A percentile compares a stretch with the other conserved stretches of the same genome.
Conservation (phyloP, 164 flowering plant species). For the Umbilicus rupestris region DNA sequence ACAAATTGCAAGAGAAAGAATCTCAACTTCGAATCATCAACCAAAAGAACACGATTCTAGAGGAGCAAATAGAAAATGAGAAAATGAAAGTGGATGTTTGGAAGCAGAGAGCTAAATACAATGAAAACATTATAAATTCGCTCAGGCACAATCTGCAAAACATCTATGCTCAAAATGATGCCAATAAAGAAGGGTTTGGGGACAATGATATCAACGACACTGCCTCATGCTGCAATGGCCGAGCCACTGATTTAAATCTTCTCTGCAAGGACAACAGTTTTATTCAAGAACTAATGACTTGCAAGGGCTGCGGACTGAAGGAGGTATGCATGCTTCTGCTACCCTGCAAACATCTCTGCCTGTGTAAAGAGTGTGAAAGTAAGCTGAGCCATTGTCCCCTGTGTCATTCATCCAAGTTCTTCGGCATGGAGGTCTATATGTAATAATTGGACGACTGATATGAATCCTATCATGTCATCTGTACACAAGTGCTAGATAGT, state of each 20-base stretch:
- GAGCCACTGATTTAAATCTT: conserved; percentile 41
- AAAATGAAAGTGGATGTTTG: conserved; percentile 54
- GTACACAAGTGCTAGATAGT: neutral
- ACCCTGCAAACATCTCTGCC: conserved; percentile 88
- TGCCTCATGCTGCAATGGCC: conserved; percentile 73
- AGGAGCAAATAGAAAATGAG: conserved; percentile 47
- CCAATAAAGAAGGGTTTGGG: conserved; percentile 81
- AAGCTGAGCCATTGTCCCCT: conserved; percentile 65
- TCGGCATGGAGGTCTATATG: conserved; percentile 69
- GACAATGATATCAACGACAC: conserved; percentile 83
- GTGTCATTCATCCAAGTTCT: conserved; percentile 59
- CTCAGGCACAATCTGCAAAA: conserved; percentile 66
- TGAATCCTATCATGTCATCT: conserved; percentile 15
- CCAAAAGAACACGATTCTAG: conserved; percentile 61
- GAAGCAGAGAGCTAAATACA: conserved; percentile 67
- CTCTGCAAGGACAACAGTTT: conserved; percentile 41
- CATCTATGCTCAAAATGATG: conserved; percentile 50
- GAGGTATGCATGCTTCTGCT: conserved; percentile 69
- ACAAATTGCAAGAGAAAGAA: conserved; percentile 65
- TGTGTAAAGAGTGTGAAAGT: conserved; percentile 82
- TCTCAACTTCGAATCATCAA: conserved; percentile 54
- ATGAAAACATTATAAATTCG: conserved; percentile 51
- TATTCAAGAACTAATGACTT: conserved; percentile 47
- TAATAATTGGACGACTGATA: conserved; percentile 17
- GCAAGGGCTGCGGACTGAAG: conserved; percentile 66